Base-by-base conservation (phyloP, 805 yeast species). In the Cyberlindnera japonica region DNA sequence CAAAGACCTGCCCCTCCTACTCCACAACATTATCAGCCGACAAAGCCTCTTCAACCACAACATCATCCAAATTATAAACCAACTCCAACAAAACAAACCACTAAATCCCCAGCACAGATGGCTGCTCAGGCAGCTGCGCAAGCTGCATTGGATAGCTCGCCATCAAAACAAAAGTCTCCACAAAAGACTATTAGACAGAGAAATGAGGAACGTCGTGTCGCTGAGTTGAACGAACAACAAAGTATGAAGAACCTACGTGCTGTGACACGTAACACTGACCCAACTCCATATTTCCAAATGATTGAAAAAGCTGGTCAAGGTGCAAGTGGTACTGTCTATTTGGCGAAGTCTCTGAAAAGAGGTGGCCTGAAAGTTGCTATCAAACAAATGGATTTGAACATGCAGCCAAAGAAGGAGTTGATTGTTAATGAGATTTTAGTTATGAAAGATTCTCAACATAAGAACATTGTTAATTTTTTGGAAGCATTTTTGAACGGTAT, bases 291-390 rank as follows among this genome's bases (percentile, higher is more conserved):
- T 45, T 85, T 84, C 66, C 77, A 77, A 55, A 80, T 83, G 64
- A 72, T 85, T 45, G 88, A 82, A 57, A 82, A 83, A 50, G 93
- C 91, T 1, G 99, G 99, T 14, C 98, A 93, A 66, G 99, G 99
- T 55, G 99, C 99, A 0, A 79, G 90, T 48, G 99, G 99, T 15
- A 88, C 95, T 3, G 99, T 93, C 15, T 93, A 84, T 58, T 69
- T 89, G 35, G 96, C 96, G 1, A 81, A 78, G 55, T 74, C 83
- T 33, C 63, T 77, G 35, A 71, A 70, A 40, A 63, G 73, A 19
- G 67, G 74, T 25, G 78, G 79, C 33, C 68, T 71, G 41, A 82
- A 83, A 54, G 96, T 93, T 34, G 99, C 99, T 8, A 88, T 93
- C 47, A 93, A 93, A 63, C 97, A 93, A 65, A 93, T 93, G 86